Evolutionary conservation across 2,329 filamentous ascomycete genomes (phyloP), one percentile per base, ranked within the genome.

Genomic region (Cercospora janseana): DNA sequence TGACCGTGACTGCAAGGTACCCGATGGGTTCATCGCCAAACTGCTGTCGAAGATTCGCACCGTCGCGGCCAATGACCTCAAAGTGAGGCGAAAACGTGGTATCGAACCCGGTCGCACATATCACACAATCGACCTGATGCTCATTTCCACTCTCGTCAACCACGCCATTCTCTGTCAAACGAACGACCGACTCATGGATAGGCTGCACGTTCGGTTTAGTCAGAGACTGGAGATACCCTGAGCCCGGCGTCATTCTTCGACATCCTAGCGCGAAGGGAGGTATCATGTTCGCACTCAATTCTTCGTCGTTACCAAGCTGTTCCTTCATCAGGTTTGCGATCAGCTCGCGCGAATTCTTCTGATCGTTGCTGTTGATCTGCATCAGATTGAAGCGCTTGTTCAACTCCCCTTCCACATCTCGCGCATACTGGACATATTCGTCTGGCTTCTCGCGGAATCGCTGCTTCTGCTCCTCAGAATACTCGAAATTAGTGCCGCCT

Each of bases 331-430:
- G n/a, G n/a, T n/a, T n/a, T n/a, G n/a, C n/a, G n/a, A n/a, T n/a
- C n/a, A n/a, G n/a, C n/a, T n/a, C n/a, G n/a, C n/a, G n/a, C n/a
- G n/a, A n/a, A n/a, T n/a, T n/a, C n/a, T n/a, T n/a, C n/a, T n/a
- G n/a, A n/a, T n/a, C n/a, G n/a, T n/a, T n/a, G n/a, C n/a, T n/a
- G n/a, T n/a, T n/a, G n/a, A n/a, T n/a, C n/a, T n/a, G n/a, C n/a
- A n/a, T n/a, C n/a, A n/a, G n/a, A n/a, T 73, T 74, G 66, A 79
- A 79, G 7, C 74, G 69, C 37, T 71, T 70, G 54, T 78, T 79
- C 12, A 80, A 66, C 53, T 75, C 72, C 49, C 69, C 69, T 51
- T 76, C 73, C 45, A 75, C 70, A 42, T 70, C 64, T 57, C 73
- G 74, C 51, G 71, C 67, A 54, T 75, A 75, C 50, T 71, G 68